Conservation (phyloP, 2,329 filamentous ascomycete genomes). For the Fonsecaea multimorphosa region DNA sequence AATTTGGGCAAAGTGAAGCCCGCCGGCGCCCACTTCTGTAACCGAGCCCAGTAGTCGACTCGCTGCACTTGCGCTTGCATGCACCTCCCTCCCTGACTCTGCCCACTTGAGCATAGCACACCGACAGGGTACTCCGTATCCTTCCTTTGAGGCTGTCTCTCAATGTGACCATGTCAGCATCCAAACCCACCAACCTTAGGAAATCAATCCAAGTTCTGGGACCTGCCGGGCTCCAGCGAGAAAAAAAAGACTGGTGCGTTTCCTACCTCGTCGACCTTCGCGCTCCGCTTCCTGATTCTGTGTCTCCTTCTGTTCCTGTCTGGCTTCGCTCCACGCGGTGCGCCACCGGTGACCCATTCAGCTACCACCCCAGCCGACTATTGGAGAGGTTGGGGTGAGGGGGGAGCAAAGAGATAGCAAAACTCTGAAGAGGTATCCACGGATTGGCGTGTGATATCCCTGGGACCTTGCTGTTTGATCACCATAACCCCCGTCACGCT, state of each 20-base stretch:
- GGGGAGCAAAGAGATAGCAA: not conserved
- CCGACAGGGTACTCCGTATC: conserved; percentile 20
- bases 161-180: conserved; percentile 37
- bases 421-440: conserved; percentile 9
- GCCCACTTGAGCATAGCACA: conserved; percentile 17
- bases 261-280: conserved; percentile 10
- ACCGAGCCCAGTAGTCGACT: conserved; percentile 23
- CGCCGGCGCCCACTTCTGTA: conserved; percentile 10
- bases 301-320: conserved; percentile 20
- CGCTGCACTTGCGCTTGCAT: conserved; percentile 16
- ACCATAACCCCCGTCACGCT: conserved; percentile 32
- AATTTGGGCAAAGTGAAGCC: conserved; percentile 17
- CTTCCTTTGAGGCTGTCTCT: conserved; percentile 23
- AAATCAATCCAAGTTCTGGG: conserved; percentile 15
- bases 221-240: conserved; percentile 17
- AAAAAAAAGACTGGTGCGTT: conserved; percentile 5
- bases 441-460: conserved; percentile 31
- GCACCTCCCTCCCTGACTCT: conserved; percentile 14
- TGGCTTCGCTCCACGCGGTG: conserved; percentile 13
- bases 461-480: conserved; percentile 32
- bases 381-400: conserved; percentile 29
- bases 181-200: conserved; percentile 19
- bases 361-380: conserved; percentile 6
- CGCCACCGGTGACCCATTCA: conserved; percentile 20
- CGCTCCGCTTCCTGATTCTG: conserved; percentile 12